Base-by-base conservation (phyloP, 345 rosid genomes). In the Brassica rapa region DNA sequence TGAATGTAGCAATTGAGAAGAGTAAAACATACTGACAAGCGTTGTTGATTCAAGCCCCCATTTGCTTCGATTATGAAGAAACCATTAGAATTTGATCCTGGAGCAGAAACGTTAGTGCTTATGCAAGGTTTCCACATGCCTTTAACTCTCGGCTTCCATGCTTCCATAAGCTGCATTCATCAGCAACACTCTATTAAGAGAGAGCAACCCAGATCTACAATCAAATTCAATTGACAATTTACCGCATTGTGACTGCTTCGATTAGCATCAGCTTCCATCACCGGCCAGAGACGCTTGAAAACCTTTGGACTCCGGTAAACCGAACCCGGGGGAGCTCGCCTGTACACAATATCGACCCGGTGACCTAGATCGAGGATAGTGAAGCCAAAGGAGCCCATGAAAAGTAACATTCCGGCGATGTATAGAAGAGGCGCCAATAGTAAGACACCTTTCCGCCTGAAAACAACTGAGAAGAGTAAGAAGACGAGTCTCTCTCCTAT, bases 11-110 rank as follows among this genome's bases (percentile, higher is more conserved):
- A 24, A 24, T 3, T 4, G 68, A 37, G 35, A 79, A 79, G 75
- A 74, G 70, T 30, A 71, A 76, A 79, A 86, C 97, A 70, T 88
- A 94, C 99, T 82, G 99, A 94, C 75, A 93, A 80, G 74, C 99
- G 98, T 82, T 93, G 99, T 83, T 94, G 99, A 83, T 93, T 94
- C 85, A 94, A 83, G 43, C 99, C 99, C 8, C 98, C 98, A 82
- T 93, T 93, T 2, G 99, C 99, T 86, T 95, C 99, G 57, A 95
- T 86, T 46, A 95, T 91, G n/a, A 95, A 91, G 78, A 78, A 95
- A 74, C 98, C 98, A 84, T 91, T 95, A 11, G 98, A 86, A 80
- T 78, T 76, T 1, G 91, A 89, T 77, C 87, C 92, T 79, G 83
- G 71, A 78, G 84, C 80, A 75, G 91, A 71, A 46, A 71, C 81